Conservation (phyloP, 2,329 filamentous ascomycete species). For the Ilyonectria sp. region DNA sequence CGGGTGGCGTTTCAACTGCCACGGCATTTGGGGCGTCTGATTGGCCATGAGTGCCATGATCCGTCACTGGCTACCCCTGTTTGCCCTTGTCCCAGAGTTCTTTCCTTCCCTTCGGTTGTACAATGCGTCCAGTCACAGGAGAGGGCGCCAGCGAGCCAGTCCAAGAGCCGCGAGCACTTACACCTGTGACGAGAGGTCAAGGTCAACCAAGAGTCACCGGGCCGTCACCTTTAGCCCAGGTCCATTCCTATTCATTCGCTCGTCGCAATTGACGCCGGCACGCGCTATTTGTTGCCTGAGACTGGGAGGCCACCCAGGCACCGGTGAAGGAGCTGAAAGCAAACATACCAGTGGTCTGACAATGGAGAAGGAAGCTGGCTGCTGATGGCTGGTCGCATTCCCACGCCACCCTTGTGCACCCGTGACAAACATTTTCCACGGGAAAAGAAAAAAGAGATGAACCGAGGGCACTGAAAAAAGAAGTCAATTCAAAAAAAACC, state of each 20-base stretch:
- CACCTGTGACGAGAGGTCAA: constrained; percentile 29
- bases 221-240: constrained; percentile 18
- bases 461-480: background rate
- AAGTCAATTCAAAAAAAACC: background rate
- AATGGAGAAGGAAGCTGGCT: constrained; percentile 4
- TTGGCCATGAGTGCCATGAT: constrained; percentile 33
- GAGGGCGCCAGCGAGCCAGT: constrained; percentile 36
- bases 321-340: background rate
- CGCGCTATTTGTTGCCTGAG: constrained; percentile 23
- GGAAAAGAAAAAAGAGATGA: constrained; percentile 7
- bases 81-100: constrained; percentile 25
- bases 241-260: constrained; percentile 18
- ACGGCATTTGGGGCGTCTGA: constrained; percentile 26
- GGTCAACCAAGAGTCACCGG: constrained; percentile 15
- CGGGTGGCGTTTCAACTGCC: constrained; percentile 43
- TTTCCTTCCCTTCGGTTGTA: constrained; percentile 12
- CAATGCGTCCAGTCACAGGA: constrained; percentile 20
- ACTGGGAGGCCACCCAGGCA: background rate
- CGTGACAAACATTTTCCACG: constrained; percentile 5
- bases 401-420: constrained; percentile 8
- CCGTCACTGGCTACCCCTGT: constrained; percentile 37
- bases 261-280: constrained; percentile 14
- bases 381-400: constrained; percentile 5
- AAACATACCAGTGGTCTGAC: constrained; percentile 1
- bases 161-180: constrained; percentile 32